Percentiles rank a stretch among this genome's conserved stretches.
Conservation (phyloP, 2,329 filamentous ascomycete species). For the Paraphaeosphaeria sporulosa region DNA sequence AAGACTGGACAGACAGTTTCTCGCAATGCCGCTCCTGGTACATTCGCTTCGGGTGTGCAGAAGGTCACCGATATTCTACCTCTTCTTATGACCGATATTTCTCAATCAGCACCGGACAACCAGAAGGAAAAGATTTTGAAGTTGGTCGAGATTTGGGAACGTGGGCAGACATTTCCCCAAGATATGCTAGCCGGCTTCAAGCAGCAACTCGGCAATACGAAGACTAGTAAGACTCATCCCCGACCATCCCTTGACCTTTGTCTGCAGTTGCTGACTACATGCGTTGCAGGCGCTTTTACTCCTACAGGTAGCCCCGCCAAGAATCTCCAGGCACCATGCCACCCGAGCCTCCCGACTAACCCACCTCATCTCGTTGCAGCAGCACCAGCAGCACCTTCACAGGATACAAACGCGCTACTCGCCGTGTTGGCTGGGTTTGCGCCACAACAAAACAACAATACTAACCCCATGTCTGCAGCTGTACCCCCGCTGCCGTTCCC, state of each 20-base stretch:
- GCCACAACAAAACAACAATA: conserved; percentile 35
- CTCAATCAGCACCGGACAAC: conserved; percentile 84
- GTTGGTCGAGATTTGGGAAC: conserved; percentile 97
- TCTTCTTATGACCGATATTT: conserved; percentile 92
- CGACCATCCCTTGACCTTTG: background rate
- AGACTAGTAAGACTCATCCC: conserved; percentile 67
- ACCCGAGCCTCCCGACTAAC: conserved; percentile 36
- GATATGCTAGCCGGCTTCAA: conserved; percentile 84
- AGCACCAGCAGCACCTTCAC: conserved; percentile 25
- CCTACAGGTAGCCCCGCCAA: conserved; percentile 40
- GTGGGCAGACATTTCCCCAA: conserved; percentile 86
- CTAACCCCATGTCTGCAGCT: conserved; percentile 37
- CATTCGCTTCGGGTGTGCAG: conserved; percentile 92
- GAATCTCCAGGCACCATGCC: conserved; percentile 29
- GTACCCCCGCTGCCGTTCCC: conserved; percentile 36
- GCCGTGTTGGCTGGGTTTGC: conserved; percentile 43
- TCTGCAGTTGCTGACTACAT: background rate
- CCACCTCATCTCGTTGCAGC: conserved; percentile 30
- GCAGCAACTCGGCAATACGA: conserved; percentile 72
- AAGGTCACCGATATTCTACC: conserved; percentile 96
- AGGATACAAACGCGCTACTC: conserved; percentile 42
- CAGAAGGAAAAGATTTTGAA: conserved; percentile 98
- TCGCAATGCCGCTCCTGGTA: conserved; percentile 86
- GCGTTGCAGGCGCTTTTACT: conserved; percentile 28
- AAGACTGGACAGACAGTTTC: conserved; percentile 78